Percentiles rank a stretch among this genome's conserved stretches.
phyloP scores from a whole-genome alignment of 2,329 filamentous ascomycete genomes.

The Cytospora mali region DNA sequence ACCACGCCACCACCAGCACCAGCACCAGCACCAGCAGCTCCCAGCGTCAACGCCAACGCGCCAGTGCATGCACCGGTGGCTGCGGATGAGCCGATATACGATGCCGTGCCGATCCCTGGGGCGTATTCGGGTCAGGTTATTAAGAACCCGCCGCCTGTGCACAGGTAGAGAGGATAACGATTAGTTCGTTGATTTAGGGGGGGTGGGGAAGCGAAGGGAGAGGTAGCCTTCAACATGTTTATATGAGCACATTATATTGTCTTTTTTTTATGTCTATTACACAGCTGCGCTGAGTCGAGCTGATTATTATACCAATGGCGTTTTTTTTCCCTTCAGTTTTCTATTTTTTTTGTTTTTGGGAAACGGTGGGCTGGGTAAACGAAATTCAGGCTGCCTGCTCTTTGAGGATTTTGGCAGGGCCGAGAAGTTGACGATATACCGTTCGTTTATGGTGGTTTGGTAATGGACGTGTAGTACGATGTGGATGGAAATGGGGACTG shows the following conservation, averaged over 20 bases:
- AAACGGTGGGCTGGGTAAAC: not conserved
- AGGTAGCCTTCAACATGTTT: slow-evolving; percentile 19
- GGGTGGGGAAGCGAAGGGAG: slow-evolving; percentile 18
- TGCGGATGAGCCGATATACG: slow-evolving; percentile 82
- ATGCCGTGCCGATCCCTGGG: slow-evolving; percentile 83
- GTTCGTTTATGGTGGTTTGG: slow-evolving; percentile 18
- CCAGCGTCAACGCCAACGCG: slow-evolving; percentile 55
- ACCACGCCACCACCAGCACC: slow-evolving; percentile 38
- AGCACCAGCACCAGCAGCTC: too few species aligned
- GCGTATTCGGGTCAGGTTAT: slow-evolving; percentile 68
- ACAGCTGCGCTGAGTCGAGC: slow-evolving; percentile 23
- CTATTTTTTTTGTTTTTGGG: too few species aligned
- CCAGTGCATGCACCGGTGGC: slow-evolving; percentile 64
- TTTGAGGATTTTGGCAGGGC: slow-evolving; percentile 9
- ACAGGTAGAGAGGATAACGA: slow-evolving; percentile 8
- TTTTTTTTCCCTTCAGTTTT: too few species aligned
- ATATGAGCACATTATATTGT: slow-evolving; percentile 27
- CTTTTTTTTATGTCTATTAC: slow-evolving; percentile 27
- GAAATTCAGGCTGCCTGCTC: not conserved
- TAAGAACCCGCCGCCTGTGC: slow-evolving; percentile 55
- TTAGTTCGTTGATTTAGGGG: not conserved
- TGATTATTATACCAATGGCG: slow-evolving; percentile 25
- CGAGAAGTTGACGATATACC: slow-evolving; percentile 8
- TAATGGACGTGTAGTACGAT: slow-evolving; percentile 13
- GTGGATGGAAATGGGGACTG: not conserved